These are phyloP conservation scores for Blastobotrys illinoisensis DNA, from an alignment of 1,139 yeast genomes.

Conservation along the genomic window DNA sequence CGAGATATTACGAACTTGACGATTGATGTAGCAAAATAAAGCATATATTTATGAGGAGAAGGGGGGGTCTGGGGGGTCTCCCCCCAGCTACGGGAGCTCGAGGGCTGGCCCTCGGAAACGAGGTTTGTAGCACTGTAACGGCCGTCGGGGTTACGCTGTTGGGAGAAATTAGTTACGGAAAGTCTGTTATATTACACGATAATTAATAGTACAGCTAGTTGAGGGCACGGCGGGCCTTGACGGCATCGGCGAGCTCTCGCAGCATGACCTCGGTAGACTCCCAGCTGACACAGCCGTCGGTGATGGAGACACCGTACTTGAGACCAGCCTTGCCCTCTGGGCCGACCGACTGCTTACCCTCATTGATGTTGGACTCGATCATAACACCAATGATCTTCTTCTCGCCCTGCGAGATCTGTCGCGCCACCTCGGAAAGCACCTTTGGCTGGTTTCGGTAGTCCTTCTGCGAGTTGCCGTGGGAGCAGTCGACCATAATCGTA, in stretches of 20 bases:
- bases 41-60: too few species aligned
- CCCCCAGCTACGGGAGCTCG: too few species aligned
- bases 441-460: slow-evolving; percentile 93
- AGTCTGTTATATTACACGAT: not conserved
- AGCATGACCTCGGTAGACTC: slow-evolving; percentile 81
- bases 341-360: slow-evolving; percentile 87
- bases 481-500: slow-evolving; percentile 88
- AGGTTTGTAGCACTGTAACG: too few species aligned
- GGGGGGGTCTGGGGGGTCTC: too few species aligned
- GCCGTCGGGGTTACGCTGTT: too few species aligned
- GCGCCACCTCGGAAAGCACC: slow-evolving; percentile 72
- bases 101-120: too few species aligned
- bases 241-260: slow-evolving; percentile 73
- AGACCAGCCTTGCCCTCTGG: slow-evolving; percentile 64
- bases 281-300: slow-evolving; percentile 96
- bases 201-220: slow-evolving; percentile 1
- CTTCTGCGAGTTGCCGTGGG: slow-evolving; percentile 94
- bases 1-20: not conserved
- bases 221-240: slow-evolving; percentile 60
- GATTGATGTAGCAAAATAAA: too few species aligned
- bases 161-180: too few species aligned
- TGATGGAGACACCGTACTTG: slow-evolving; percentile 93
- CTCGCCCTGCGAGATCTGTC: slow-evolving; percentile 80
- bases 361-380: slow-evolving; percentile 92
- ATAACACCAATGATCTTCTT: slow-evolving; percentile 79